A percentile compares a stretch with the other conserved stretches of the same genome.
Evolutionary conservation across 495 filamentous ascomycete genomes (phyloP).

Genomic region (Trypethelium eluteriae): DNA sequence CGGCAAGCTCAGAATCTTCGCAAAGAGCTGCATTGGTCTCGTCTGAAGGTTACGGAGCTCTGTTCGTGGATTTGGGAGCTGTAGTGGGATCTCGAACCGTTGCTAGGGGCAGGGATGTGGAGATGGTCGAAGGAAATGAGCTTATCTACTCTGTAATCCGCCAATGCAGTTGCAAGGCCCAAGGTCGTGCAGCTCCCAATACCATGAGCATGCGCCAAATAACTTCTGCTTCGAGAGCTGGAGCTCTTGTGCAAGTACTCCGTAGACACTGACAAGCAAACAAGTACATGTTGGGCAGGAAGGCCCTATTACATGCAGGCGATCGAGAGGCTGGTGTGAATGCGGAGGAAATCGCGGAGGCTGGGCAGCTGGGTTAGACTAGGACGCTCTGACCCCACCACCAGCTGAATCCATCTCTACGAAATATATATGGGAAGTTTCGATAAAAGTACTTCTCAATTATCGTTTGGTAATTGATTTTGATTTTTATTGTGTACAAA

Average conservation of each 20-base stretch:
- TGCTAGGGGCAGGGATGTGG: too few relatives aligned
- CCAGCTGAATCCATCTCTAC: background rate
- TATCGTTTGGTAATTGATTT: background rate
- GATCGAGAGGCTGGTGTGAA: background rate
- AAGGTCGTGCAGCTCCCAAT: background rate
- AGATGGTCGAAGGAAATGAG: too few relatives aligned
- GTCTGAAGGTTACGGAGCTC: background rate
- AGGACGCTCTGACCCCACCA: too few relatives aligned
- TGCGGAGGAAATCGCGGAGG: slow-evolving; percentile 2
- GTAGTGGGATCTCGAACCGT: background rate
- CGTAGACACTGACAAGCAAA: background rate
- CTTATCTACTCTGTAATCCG: too few relatives aligned
- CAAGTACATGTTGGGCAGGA: background rate
- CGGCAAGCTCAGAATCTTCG: background rate
- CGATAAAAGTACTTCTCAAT: background rate
- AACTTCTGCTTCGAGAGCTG: background rate
- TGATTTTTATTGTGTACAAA: background rate
- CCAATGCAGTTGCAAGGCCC: background rate
- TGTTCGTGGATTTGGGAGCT: background rate
- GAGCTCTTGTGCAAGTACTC: background rate
- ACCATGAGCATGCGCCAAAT: too few relatives aligned
- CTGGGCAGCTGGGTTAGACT: background rate
- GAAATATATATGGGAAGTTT: background rate
- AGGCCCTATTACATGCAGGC: background rate
- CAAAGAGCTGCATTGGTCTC: slow-evolving; percentile 2